These are phyloP conservation scores for Whalleya microplaca DNA, from an alignment of 2,329 filamentous ascomycete species.

Conservation along the genomic window DNA sequence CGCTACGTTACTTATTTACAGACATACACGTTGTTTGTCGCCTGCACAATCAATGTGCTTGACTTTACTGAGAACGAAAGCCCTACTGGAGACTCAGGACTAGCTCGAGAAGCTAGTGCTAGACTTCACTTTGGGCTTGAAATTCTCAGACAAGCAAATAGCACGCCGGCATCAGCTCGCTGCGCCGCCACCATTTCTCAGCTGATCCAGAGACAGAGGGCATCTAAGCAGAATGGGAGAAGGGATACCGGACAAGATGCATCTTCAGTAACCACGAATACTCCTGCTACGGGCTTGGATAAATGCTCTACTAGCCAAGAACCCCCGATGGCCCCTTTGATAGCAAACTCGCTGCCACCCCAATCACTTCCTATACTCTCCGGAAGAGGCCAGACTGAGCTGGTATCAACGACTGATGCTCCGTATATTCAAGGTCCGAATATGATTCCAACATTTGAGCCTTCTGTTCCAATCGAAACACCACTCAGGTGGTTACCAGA, in stretches of 20 bases:
- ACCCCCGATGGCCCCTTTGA: background rate
- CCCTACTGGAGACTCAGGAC: background rate
- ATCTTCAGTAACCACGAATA: background rate
- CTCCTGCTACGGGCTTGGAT: background rate
- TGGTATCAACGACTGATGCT: background rate
- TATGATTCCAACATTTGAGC: background rate
- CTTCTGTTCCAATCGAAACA: conserved; percentile 4
- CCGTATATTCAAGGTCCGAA: background rate
- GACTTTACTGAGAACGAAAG: conserved; percentile 12
- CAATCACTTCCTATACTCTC: background rate
- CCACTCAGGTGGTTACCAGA: conserved; percentile 14
- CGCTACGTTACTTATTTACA: conserved; percentile 12
- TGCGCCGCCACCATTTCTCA: conserved; percentile 10
- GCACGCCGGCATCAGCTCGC: conserved; percentile 9
- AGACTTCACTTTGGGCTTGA: conserved; percentile 17
- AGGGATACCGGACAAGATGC: background rate
- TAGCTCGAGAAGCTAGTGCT: conserved; percentile 11
- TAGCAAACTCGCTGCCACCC: background rate
- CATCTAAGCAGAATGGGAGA: conserved; percentile 1
- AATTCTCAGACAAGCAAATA: conserved; percentile 12
- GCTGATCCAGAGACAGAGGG: conserved; percentile 5
- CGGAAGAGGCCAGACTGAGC: background rate
- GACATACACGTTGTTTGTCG: conserved; percentile 15
- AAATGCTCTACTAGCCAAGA: background rate
- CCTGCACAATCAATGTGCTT: conserved; percentile 15